Percentiles rank a stretch among this genome's conserved stretches.
phyloP scores from a whole-genome alignment of 768 basidiomycete genomes.

The Russula emetica region DNA sequence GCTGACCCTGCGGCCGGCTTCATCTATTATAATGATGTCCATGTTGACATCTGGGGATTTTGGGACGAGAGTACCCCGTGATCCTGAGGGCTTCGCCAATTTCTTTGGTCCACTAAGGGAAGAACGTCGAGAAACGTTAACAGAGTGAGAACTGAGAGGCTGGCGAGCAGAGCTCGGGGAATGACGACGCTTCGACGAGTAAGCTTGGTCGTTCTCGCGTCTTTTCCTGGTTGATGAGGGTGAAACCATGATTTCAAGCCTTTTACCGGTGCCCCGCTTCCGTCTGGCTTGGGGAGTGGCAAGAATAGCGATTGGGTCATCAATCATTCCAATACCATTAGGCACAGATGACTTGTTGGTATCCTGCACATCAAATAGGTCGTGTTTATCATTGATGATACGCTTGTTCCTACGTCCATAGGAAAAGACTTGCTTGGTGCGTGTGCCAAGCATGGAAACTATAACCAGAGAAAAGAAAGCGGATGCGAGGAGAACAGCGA shows the following conservation, averaged over 20 bases:
- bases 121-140: conserved; percentile 40
- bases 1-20: conserved; percentile 51
- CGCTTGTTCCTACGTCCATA: conserved; percentile 63
- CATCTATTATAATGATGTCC: conserved; percentile 66
- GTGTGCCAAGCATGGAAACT: conserved; percentile 49
- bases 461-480: not conserved
- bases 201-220: conserved; percentile 18
- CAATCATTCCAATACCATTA: not conserved
- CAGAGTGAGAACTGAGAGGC: conserved; percentile 40
- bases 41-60: conserved; percentile 50
- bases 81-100: conserved; percentile 16
- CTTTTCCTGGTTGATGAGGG: conserved; percentile 18
- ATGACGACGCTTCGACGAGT: not conserved
- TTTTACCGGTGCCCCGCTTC: not conserved
- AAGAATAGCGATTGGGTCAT: not conserved
- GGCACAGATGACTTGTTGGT: not conserved
- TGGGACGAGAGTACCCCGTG: conserved; percentile 34
- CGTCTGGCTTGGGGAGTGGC: conserved; percentile 4
- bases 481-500: not conserved
- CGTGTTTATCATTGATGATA: conserved; percentile 45
- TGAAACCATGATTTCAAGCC: not conserved
- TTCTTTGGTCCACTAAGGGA: conserved; percentile 31
- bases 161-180: conserved; percentile 32
- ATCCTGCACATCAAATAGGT: conserved; percentile 16
- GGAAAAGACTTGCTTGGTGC: conserved; percentile 60